A percentile compares a stretch with the other conserved stretches of the same genome.
Evolutionary conservation across 129 eudicot genomes (phyloP).

Genomic region (Artemisia argyi): DNA sequence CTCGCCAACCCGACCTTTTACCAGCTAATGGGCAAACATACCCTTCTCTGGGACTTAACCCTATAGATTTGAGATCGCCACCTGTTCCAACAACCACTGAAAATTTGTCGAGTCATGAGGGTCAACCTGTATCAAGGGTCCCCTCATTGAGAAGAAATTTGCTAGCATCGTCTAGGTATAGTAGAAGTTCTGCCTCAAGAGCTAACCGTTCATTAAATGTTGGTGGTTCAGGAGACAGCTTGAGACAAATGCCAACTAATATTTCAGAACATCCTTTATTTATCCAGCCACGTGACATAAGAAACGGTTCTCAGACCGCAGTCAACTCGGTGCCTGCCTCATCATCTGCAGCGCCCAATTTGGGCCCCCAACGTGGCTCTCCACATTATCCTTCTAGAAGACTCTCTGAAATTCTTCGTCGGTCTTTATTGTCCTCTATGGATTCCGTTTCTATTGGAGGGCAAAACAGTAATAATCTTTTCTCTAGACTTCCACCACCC

Average conservation of each 20-base stretch:
- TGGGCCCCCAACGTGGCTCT: slow-evolving; percentile 45
- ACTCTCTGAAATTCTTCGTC: slow-evolving; percentile 62
- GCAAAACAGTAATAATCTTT: slow-evolving; percentile 30
- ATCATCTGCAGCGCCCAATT: slow-evolving; percentile 35
- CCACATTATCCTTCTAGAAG: slow-evolving; percentile 66
- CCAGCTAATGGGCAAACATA: slow-evolving; percentile 36
- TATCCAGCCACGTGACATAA: slow-evolving; percentile 43
- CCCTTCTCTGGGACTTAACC: slow-evolving; percentile 43
- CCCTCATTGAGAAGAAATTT: slow-evolving; percentile 48
- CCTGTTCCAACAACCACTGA: slow-evolving; percentile 31
- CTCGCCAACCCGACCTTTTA: slow-evolving; percentile 48
- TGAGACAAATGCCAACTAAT: slow-evolving; percentile 48
- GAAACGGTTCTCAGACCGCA: slow-evolving; percentile 45
- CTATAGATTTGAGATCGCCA: slow-evolving; percentile 41
- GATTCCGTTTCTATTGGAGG: slow-evolving; percentile 36
- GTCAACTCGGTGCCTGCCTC: slow-evolving; percentile 31
- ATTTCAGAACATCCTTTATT: slow-evolving; percentile 77
- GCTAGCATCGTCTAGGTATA: slow-evolving; percentile 44
- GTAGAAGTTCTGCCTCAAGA: slow-evolving; percentile 54
- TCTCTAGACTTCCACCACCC: slow-evolving; percentile 33
- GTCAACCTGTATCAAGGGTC: slow-evolving; percentile 34
- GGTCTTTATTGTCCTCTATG: slow-evolving; percentile 49
- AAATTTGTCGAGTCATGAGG: slow-evolving; percentile 28
- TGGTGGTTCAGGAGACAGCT: slow-evolving; percentile 37
- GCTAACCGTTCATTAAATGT: slow-evolving; percentile 38